These are phyloP conservation scores for Harrya chromipes DNA, from an alignment of 768 basidiomycete genomes.

Conservation along the genomic window DNA sequence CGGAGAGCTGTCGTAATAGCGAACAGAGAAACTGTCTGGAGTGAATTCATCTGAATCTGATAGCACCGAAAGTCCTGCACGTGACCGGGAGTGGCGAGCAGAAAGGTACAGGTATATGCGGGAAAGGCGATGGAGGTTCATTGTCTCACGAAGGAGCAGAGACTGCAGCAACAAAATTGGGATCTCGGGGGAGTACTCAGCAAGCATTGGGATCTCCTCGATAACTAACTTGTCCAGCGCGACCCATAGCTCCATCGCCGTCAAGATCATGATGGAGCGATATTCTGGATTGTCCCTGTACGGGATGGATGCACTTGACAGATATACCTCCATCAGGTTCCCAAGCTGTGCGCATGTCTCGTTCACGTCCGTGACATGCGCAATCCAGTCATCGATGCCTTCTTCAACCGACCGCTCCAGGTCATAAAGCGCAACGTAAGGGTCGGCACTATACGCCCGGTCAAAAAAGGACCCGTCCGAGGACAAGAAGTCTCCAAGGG, in stretches of 20 bases:
- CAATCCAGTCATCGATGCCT: constrained; percentile 32
- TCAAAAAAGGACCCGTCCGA: neutral
- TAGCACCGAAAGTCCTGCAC: constrained; percentile 30
- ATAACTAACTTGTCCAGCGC: constrained; percentile 25
- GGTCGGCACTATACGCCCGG: constrained; percentile 1
- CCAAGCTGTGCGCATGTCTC: constrained; percentile 8
- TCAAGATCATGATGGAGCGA: constrained; percentile 39
- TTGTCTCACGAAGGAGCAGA: constrained; percentile 3
- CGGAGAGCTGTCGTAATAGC: constrained; percentile 30
- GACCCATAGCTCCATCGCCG: constrained; percentile 29
- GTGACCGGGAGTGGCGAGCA: constrained; percentile 23
- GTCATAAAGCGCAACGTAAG: constrained; percentile 26
- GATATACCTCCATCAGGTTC: constrained; percentile 24
- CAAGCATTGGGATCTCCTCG: constrained; percentile 24
- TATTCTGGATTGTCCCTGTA: no score
- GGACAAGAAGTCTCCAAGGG: constrained; percentile 9
- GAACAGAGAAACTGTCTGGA: constrained; percentile 29
- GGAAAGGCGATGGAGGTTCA: constrained; percentile 27
- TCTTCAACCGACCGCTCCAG: constrained; percentile 33
- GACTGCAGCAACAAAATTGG: no score
- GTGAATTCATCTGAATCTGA: constrained; percentile 17
- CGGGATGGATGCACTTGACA: no score
- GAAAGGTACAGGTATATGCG: constrained; percentile 30
- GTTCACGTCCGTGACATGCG: constrained; percentile 1
- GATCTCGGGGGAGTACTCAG: neutral